Conservation (phyloP, 495 filamentous ascomycete species). For the Lepidopterella palustris region DNA sequence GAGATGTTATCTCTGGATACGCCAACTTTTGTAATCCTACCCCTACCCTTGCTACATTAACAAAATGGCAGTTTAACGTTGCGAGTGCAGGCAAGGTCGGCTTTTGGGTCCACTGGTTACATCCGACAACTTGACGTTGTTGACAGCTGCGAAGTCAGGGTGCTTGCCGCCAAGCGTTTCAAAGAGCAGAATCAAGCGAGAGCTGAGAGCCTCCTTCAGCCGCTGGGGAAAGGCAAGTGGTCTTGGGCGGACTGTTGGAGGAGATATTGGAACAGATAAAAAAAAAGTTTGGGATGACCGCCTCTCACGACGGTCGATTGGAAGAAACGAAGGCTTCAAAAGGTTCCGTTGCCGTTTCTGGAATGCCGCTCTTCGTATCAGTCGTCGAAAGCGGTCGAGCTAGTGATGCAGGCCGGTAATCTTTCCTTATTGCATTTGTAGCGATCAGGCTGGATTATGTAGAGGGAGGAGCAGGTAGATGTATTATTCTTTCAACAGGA, state of each 20-base stretch:
- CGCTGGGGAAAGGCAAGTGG: neutral
- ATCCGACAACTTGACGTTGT: neutral
- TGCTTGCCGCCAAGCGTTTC: neutral
- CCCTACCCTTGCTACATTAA: neutral
- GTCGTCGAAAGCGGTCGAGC: neutral
- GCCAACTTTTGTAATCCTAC: neutral
- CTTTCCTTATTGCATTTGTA: neutral
- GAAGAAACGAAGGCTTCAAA: neutral
- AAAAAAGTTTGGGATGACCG: neutral
- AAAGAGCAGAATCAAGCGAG: neutral
- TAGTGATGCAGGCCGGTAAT: neutral
- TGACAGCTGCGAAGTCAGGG: neutral
- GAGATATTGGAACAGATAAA: neutral
- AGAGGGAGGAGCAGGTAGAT: neutral
- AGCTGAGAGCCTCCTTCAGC: neutral
- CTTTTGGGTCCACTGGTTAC: too few relatives aligned
- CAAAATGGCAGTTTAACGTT: neutral
- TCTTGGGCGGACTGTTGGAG: neutral
- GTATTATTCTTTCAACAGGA: neutral
- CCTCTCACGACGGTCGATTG: neutral
- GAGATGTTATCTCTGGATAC: neutral
- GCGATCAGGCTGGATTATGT: neutral
- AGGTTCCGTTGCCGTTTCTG: neutral
- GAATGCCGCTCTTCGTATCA: conserved; percentile 4
- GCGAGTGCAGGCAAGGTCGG: neutral